These are phyloP conservation scores for Thuja plicata DNA, from an alignment of 83 land plant species.

Conservation along the genomic window DNA sequence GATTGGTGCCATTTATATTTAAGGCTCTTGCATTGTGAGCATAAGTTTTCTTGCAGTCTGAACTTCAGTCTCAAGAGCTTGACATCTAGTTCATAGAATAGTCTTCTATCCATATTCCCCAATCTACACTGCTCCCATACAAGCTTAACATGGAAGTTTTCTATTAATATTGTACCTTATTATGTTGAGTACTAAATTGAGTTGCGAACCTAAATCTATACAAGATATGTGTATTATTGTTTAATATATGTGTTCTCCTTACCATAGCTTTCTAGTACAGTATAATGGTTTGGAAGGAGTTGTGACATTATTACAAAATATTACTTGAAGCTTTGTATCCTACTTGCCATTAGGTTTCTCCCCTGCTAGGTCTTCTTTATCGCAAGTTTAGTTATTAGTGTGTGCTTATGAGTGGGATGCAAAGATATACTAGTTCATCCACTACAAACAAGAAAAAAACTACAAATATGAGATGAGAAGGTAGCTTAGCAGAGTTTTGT, in stretches of 20 bases:
- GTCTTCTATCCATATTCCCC: not conserved
- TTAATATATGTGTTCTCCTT: not conserved
- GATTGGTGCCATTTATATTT: not conserved
- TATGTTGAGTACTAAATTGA: not conserved
- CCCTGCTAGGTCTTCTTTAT: no score
- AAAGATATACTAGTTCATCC: no score
- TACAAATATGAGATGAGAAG: no score
- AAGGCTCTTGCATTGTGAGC: not conserved
- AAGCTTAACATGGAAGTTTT: not conserved
- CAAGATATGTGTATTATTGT: not conserved
- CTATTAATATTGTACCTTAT: not conserved
- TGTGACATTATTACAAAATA: not conserved
- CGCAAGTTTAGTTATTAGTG: no score
- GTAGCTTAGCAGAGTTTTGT: no score
- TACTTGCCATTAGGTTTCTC: no score
- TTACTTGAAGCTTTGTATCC: no score
- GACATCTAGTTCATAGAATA: not conserved
- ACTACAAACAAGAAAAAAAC: no score
- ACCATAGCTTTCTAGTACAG: not conserved
- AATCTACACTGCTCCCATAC: not conserved
- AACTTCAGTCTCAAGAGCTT: not conserved
- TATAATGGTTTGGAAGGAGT: not conserved
- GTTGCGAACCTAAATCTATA: not conserved
- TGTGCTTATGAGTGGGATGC: no score
- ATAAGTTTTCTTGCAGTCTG: not conserved